Evolutionary conservation across 2,329 filamentous ascomycete genomes (phyloP), one percentile per base, ranked within the genome.

Genomic region (Aspergillus hortae): DNA sequence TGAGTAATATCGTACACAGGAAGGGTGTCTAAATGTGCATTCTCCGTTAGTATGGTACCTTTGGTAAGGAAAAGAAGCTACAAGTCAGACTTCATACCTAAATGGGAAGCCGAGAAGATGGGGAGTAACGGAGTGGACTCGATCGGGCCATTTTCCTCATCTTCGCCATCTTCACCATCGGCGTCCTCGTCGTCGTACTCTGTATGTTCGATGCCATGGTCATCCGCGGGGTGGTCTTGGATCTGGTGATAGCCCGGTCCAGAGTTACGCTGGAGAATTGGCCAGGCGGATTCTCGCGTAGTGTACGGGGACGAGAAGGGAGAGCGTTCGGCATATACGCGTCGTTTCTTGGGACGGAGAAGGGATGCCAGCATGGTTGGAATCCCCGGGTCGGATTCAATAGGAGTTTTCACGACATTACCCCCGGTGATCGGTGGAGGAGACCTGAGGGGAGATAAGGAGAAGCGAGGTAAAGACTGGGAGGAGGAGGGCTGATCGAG

Each of bases 1-100:
- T 96, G 92, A 25, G 92, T 95, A 60, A 95, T 85, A 70, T 86
- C 88, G 77, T 96, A 96, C 52, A 96, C 85, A 17, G 92, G 92
- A 6, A 96, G 80, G 9, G 87, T 81, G 74, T 96, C 92, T 92
- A 64, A 27, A 49, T 27, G 25, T 11, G 1, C 7, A n/a, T n/a
- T 6, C 3, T 38, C 35, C 14, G 35, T 38, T 38, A 38, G 35
- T 38, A 30, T 2, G 10, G 27, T 6, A 10, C 27, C 7, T 10
- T 30, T 9, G 7, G 9, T 11, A 30, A 30, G 10, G 7, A 2
- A 30, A n/a, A 32, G 11, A 33, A 43, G 12, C 23, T n/a, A 25
- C 44, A 14, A 21, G 17, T 48, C 7, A 43, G 25, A 14, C 15
- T 23, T 14, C 35, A 48, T 77, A 90, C 88, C 88, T 59, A 95